phyloP scores from a whole-genome alignment of 306 rosid genomes.

The Lupinus albus region DNA sequence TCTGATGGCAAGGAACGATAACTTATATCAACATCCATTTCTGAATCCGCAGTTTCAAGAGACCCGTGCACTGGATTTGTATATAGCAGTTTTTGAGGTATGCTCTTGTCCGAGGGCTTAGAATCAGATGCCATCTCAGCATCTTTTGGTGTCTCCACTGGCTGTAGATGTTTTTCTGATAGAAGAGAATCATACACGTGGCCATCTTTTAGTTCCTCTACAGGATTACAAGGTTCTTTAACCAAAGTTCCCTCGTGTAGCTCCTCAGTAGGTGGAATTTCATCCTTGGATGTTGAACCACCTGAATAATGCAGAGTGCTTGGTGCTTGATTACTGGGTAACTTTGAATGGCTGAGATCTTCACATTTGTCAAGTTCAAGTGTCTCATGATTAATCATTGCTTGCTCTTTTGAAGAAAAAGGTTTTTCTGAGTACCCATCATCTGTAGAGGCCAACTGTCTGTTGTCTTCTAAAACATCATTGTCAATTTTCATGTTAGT shows the following conservation, averaged over 20 bases:
- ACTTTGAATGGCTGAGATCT: constrained; percentile 48
- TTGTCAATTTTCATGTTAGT: constrained; percentile 45
- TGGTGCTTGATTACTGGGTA: constrained; percentile 48
- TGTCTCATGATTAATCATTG: constrained; percentile 39
- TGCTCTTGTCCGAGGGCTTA: constrained; percentile 37
- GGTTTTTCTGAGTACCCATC: constrained; percentile 45
- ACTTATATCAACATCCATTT: constrained; percentile 54
- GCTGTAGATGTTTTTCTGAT: constrained; percentile 44
- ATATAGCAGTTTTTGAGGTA: constrained; percentile 13
- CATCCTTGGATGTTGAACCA: constrained; percentile 52
- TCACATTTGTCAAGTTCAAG: constrained; percentile 43
- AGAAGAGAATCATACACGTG: constrained; percentile 48
- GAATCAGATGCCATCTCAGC: constrained; percentile 46
- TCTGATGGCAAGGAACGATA: constrained; percentile 44
- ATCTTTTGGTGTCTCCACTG: constrained; percentile 44
- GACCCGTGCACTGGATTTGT: constrained; percentile 43
- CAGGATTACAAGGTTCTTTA: constrained; percentile 50
- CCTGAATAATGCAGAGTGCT: constrained; percentile 43
- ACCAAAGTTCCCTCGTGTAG: constrained; percentile 43
- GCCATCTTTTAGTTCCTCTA: constrained; percentile 46
- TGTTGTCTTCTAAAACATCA: constrained; percentile 51
- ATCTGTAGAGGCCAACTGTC: constrained; percentile 39
- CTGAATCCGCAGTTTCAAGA: constrained; percentile 44
- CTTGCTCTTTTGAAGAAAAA: constrained; percentile 49
- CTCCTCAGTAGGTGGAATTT: constrained; percentile 51